Conservation (phyloP, 176 grass and related monocot genomes). For the Zoysia japonica region DNA sequence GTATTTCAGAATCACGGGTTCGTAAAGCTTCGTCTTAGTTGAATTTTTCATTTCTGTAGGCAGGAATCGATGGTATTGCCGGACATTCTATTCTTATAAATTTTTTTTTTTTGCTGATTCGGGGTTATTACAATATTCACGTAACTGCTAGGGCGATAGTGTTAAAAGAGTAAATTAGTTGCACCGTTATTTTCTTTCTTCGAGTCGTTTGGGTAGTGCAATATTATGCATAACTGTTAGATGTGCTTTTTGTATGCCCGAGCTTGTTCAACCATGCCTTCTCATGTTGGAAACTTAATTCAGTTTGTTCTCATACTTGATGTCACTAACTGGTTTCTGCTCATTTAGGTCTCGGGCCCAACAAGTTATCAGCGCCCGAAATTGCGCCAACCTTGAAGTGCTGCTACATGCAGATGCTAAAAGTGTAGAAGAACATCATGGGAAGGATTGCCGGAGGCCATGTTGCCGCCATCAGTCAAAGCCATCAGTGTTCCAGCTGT, state of each 20-base stretch:
- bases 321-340: background rate
- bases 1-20: background rate
- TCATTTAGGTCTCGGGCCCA: conserved; percentile 37
- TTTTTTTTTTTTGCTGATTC: background rate
- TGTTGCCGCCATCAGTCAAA: conserved; percentile 39
- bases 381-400: conserved; percentile 28
- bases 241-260: conserved; percentile 11
- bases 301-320: conserved; percentile 9
- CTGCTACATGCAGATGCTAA: conserved; percentile 32
- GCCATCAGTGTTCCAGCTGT: conserved; percentile 5
- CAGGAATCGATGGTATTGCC: background rate
- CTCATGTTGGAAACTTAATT: background rate
- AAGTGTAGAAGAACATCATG: conserved; percentile 31
- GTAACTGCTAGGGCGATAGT: background rate
- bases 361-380: conserved; percentile 28
- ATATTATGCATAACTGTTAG: background rate
- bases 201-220: background rate
- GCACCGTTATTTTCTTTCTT: background rate
- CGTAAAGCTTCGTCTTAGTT: background rate
- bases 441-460: conserved; percentile 27
- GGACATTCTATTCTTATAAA: background rate
- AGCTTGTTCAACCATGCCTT: background rate
- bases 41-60: background rate
- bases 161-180: background rate
- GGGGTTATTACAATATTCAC: background rate